phyloP scores from a whole-genome alignment of 208 protist species.

The Trypanosoma boissoni region DNA sequence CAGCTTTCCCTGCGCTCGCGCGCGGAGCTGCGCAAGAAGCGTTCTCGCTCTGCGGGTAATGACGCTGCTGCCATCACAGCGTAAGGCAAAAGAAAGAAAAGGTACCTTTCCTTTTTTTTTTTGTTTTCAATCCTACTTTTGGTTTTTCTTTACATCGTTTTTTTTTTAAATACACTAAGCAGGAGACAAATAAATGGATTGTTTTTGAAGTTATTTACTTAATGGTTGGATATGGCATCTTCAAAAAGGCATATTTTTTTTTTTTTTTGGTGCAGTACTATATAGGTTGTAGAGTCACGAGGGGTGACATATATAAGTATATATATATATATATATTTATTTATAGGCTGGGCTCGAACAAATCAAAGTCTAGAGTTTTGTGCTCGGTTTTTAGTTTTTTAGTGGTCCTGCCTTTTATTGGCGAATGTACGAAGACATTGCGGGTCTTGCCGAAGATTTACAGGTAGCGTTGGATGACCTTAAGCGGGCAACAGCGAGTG shows the following conservation, averaged over 20 bases:
- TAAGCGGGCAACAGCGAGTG: slow-evolving; percentile 37
- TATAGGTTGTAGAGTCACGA: not conserved
- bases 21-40: slow-evolving; percentile 82
- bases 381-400: no score
- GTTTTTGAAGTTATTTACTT: no score
- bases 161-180: no score
- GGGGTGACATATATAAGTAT: no score
- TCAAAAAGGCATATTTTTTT: slow-evolving; percentile 13
- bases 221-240: no score
- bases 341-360: not conserved
- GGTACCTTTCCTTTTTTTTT: not conserved
- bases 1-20: slow-evolving; percentile 82
- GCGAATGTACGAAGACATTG: slow-evolving; percentile 7
- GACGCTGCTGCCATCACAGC: slow-evolving; percentile 56
- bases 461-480: slow-evolving; percentile 37
- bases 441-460: slow-evolving; percentile 33
- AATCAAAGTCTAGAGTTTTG: no score
- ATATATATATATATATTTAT: no score
- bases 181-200: no score
- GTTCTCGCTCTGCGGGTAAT: slow-evolving; percentile 53
- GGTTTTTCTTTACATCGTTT: not conserved
- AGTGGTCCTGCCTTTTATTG: no score
- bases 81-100: not conserved
- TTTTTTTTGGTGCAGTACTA: not conserved
- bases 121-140: not conserved